Evolutionary conservation across 2,329 filamentous ascomycete species (phyloP), one percentile per base, ranked within the genome.

Genomic region (Fusarium drepaniforme): DNA sequence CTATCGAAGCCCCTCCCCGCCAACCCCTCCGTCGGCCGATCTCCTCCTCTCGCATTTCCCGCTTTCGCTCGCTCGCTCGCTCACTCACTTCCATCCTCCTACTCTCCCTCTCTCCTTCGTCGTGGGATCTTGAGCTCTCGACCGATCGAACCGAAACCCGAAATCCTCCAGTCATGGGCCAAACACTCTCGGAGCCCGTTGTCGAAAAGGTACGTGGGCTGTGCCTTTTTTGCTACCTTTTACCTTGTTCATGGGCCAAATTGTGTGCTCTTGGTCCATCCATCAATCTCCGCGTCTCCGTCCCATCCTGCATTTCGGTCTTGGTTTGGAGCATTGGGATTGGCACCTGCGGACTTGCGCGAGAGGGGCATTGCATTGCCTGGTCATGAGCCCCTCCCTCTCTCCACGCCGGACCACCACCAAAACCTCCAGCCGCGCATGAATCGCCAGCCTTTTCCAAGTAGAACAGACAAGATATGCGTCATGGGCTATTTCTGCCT

Each of bases 151-250:
- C 64, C 72, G 67, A 53, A 71, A 35, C 33, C 53, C 65, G 66
- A 62, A 71, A 74, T 66, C 57, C 73, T 37, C 64, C 65, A 81
- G 77, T 75, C 86, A 99, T 99, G 97, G 97, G 97, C 91, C 97
- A 99, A 90, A 99, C 97, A 86, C 93, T 99, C 83, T 98, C 96
- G 82, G 97, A 99, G 90, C 97, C 97, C 82, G 96, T 99, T 82
- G 94, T 98, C 85, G 97, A 98, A 84, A 99, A 99, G 96, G 97
- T 99, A 76, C 76, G 82, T 75, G 65, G 25, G 28, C 44, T 69
- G 66, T 70, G 42, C 64, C 68, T 75, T 37, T 58, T 38, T 58
- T 57, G 13, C 28, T 37, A 13, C 68, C 65, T 64, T 23, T 25
- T 66, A 40, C 23, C 62, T 58, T 25, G 42, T 16, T 16, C 30